Evolutionary conservation across 495 filamentous ascomycete species (phyloP), one percentile per base, ranked within the genome.

Genomic region (Hypoxylon fragiforme): DNA sequence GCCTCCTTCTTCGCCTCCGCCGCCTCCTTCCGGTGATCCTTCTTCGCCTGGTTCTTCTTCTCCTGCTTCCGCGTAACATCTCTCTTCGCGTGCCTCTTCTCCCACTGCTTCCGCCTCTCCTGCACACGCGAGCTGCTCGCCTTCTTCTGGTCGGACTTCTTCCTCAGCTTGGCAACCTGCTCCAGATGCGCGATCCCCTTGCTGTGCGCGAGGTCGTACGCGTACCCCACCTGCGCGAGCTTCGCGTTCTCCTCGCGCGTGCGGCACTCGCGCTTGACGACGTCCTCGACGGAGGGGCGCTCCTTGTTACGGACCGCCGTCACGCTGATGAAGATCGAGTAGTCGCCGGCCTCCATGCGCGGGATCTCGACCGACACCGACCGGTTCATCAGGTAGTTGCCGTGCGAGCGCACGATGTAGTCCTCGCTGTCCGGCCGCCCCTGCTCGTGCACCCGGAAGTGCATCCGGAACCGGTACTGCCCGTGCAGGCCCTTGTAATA

Each of bases 181-280:
- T 61, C 84, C 13, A 90, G 76, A 19, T 89, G 80, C 2, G 72
- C 71, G 3, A 75, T 71, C 12, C 85, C 90, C 68, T 92, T 92
- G 45, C 86, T 89, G 65, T 95, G 89, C 1, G 92, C 90, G n/a
- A 95, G 73, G 66, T 96, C 92, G 53, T 95, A 95, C 2, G 87
- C 87, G 24, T 87, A 82, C 9, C 91, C 92, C 1, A 94, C 85
- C 58, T 90, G 86, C 5, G 91, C 83, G 2, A 97, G 77, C 70
- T 97, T 97, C 56, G 92, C 90, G 48, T 79, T 79, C 64, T 79
- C 74, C 39, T 86, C 82, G 21, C 83, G 78, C 6, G 70, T 74
- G 34, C 79, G 75, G 50, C 87, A 88, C 52, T 85, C 81, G 15
- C 80, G 74, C 59, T 83, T 84, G 12, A 95, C 84, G 7, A 86